phyloP scores from a whole-genome alignment of 345 rosid species.

The Eucalyptus sp. region DNA sequence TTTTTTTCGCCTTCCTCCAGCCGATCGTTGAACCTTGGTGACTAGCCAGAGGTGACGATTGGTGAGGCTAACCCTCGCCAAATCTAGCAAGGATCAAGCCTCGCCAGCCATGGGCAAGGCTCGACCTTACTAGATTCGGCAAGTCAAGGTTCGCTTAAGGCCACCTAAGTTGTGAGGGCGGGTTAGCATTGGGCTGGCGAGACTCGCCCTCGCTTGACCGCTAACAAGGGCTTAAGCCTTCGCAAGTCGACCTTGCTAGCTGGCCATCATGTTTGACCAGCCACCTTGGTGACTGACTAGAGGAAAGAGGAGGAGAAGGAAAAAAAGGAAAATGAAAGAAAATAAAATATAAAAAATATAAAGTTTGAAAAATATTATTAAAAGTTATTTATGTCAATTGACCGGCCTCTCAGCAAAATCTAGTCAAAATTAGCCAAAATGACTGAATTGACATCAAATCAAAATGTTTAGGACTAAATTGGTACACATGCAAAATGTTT shows the following conservation, averaged over 20 bases:
- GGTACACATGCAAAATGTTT: too few relatives aligned
- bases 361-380: too few relatives aligned
- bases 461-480: too few relatives aligned
- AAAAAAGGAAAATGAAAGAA: too few relatives aligned
- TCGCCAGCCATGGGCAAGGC: rapidly evolving
- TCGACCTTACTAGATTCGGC: rapidly evolving
- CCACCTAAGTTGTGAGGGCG: rapidly evolving
- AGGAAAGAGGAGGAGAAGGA: too few relatives aligned
- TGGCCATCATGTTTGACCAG: rapidly evolving
- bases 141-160: too few relatives aligned
- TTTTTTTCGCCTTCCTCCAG: rapidly evolving
- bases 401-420: rapidly evolving
- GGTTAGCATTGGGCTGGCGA: rapidly evolving
- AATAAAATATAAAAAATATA: too few relatives aligned
- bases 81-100: too few relatives aligned
- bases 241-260: rapidly evolving
- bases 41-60: rapidly evolving
- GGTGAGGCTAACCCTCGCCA: too few relatives aligned
- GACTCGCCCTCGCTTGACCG: rapidly evolving
- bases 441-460: too few relatives aligned
- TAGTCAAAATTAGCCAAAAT: too few relatives aligned
- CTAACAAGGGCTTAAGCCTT: too few relatives aligned
- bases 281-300: rapidly evolving
- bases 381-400: rapidly evolving
- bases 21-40: rapidly evolving